Base-by-base conservation (phyloP, 2,329 filamentous ascomycete species). In the Trichoderma citrinoviride region DNA sequence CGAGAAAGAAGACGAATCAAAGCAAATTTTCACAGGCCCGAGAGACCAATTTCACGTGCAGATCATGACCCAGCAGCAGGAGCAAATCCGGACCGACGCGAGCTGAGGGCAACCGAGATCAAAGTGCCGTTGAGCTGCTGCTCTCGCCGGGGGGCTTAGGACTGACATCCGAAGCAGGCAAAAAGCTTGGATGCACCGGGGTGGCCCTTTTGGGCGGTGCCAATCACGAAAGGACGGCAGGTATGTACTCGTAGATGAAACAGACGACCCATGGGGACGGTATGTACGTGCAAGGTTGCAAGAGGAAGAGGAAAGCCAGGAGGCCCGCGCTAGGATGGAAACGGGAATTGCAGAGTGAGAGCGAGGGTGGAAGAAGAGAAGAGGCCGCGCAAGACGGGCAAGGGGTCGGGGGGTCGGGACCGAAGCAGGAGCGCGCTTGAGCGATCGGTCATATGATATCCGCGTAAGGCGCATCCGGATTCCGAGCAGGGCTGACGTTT, bases 381-480 rank as follows among this genome's bases (percentile, higher is more conserved):
- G 54, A 63, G 47, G 60, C 41, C 37, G 25, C 61, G 44, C 50
- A 64, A 57, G 54, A 52, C 54, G 54, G 46, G 54, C 54, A 57
- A 63, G 60, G 56, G 33, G 33, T 37, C 29, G 8, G 12, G 33
- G 33, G 44, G 46, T 62, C 41, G 47, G 57, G 21, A 47, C 57
- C 57, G 57, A 61, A 37, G 44, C 19, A 40, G 46, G 60, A 62
- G 60, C n/a, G 37, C 33, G 58, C 53, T 49, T 15, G 49, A 58
- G 40, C 37, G 60, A 55, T 62, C 60, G 40, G 49, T 62, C 60
- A 62, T 62, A 62, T 62, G 49, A 62, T 47, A 62, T 62, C 41
- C 60, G 49, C 64, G 52, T 66, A 62, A 49, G 50, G 58, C 64
- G 40, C 60, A 56, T 56, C 50, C 64, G 53, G 49, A 52, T 49